These are phyloP conservation scores for Diaporthe caulivora DNA, from an alignment of 2,329 filamentous ascomycete genomes.

Conservation along the genomic window DNA sequence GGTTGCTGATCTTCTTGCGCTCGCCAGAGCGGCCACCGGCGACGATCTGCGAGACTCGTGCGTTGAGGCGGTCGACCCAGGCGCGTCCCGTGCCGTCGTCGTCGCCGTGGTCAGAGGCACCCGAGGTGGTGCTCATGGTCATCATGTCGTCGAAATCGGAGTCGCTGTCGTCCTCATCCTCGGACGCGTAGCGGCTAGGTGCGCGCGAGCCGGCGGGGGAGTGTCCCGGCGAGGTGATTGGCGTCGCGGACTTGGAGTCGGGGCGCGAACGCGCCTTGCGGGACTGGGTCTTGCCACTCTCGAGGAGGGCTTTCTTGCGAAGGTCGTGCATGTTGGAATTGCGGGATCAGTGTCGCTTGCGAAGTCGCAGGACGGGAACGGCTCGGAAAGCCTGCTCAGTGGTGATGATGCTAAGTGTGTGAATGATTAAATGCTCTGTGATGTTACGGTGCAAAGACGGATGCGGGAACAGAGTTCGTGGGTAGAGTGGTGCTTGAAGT, in stretches of 20 bases:
- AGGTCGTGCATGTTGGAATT: constrained; percentile 70
- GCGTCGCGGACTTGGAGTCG: constrained; percentile 68
- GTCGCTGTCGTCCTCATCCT: constrained; percentile 68
- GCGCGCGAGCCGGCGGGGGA: constrained; percentile 71
- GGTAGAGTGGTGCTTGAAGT: constrained; percentile 36
- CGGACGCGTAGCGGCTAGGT: constrained; percentile 72
- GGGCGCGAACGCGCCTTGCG: constrained; percentile 73
- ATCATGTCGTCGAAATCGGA: constrained; percentile 65
- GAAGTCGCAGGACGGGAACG: background rate
- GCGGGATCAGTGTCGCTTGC: background rate
- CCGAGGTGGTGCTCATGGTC: constrained; percentile 59
- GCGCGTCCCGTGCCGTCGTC: constrained; percentile 61
- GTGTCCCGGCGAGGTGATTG: constrained; percentile 67
- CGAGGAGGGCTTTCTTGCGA: constrained; percentile 75
- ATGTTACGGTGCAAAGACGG: constrained; percentile 34
- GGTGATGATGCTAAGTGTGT: constrained; percentile 27
- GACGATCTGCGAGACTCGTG: constrained; percentile 76
- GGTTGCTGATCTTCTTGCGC: constrained; percentile 81
- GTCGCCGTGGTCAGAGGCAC: constrained; percentile 76
- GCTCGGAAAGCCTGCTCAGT: background rate
- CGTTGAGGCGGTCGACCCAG: constrained; percentile 73
- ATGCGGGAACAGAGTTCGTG: constrained; percentile 25
- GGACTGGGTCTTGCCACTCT: constrained; percentile 79
- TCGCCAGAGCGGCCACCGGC: constrained; percentile 53
- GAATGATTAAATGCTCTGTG: constrained; percentile 36